Percentiles rank a stretch among this genome's conserved stretches.
phyloP scores from a whole-genome alignment of 2,329 filamentous ascomycete genomes.

The Dothidotthia symphoricarpi region DNA sequence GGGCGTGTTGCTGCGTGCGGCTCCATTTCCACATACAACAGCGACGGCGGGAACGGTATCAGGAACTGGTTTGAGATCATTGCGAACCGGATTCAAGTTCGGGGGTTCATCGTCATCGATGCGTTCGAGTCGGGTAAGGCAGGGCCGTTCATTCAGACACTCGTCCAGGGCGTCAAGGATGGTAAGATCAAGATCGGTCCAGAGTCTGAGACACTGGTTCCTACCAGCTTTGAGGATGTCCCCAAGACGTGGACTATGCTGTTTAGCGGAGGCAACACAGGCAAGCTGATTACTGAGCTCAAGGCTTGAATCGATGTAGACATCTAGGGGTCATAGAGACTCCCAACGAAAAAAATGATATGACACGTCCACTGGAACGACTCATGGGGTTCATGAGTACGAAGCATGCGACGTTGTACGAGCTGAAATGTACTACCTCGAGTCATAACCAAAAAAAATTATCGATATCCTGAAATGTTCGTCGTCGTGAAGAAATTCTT shows the following conservation, averaged over 20 bases:
- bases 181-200: constrained; percentile 48
- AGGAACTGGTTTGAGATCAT: constrained; percentile 48
- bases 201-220: constrained; percentile 50
- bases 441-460: too few relatives aligned
- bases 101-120: constrained; percentile 48
- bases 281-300: constrained; percentile 48
- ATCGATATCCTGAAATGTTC: too few relatives aligned
- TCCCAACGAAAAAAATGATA: too few relatives aligned
- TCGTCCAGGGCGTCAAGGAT: constrained; percentile 38
- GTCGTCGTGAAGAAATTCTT: too few relatives aligned
- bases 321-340: too few relatives aligned
- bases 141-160: constrained; percentile 22
- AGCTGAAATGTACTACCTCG: too few relatives aligned
- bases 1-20: constrained; percentile 48
- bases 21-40: constrained; percentile 46
- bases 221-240: constrained; percentile 50
- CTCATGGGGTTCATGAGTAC: too few relatives aligned
- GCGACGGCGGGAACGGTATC: constrained; percentile 31
- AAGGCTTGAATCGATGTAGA: constrained; percentile 7
- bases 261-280: constrained; percentile 50
- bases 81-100: constrained; percentile 44
- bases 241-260: constrained; percentile 52
- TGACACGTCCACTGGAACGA: too few relatives aligned
- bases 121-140: constrained; percentile 32
- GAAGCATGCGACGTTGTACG: too few relatives aligned